phyloP scores from a whole-genome alignment of 306 rosid species.

The Sophora flavescens region DNA sequence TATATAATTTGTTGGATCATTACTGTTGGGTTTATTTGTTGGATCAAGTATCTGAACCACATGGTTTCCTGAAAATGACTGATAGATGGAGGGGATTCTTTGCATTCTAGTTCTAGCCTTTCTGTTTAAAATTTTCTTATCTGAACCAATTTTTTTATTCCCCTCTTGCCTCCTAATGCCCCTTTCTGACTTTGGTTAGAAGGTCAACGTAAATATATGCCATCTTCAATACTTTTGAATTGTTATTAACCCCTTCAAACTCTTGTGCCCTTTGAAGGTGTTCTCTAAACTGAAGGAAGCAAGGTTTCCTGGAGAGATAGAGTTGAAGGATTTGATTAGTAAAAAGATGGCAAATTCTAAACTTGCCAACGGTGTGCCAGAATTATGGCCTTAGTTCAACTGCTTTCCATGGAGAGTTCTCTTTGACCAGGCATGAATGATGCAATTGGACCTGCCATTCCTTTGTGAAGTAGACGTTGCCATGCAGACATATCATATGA shows the following conservation, averaged over 20 bases:
- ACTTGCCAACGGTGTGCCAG: slow-evolving; percentile 49
- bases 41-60: no score
- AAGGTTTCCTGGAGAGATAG: slow-evolving; percentile 84
- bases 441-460: slow-evolving; percentile 37
- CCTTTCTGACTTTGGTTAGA: background rate
- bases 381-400: slow-evolving; percentile 46
- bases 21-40: background rate
- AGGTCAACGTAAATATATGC: background rate
- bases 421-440: slow-evolving; percentile 29
- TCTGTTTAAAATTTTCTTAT: no score
- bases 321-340: slow-evolving; percentile 64
- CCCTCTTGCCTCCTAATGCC: background rate
- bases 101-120: no score
- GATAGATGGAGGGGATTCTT: no score
- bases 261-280: slow-evolving; percentile 57
- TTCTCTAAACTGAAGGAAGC: slow-evolving; percentile 80
- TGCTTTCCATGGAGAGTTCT: slow-evolving; percentile 20
- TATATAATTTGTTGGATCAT: slow-evolving; percentile 16
- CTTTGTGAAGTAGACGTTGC: slow-evolving; percentile 41
- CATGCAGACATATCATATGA: slow-evolving; percentile 22
- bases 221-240: slow-evolving; percentile 36
- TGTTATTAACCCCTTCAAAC: slow-evolving; percentile 41
- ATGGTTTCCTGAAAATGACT: no score
- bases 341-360: slow-evolving; percentile 55
- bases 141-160: no score